phyloP scores from a whole-genome alignment of 805 yeast genomes.

The Kodamaea fukazawae region DNA sequence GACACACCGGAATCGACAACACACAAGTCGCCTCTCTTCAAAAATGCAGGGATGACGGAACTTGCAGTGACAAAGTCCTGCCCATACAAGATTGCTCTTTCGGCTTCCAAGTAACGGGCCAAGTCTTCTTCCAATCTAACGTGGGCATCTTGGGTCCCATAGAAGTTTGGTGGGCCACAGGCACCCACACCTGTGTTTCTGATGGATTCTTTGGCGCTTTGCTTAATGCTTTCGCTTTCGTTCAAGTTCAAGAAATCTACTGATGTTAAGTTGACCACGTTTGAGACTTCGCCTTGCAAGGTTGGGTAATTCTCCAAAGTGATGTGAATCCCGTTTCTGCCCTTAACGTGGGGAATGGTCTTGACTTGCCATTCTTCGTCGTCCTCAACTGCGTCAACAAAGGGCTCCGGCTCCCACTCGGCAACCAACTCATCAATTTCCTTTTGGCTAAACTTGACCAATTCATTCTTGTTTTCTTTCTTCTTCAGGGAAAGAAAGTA shows the following conservation, averaged over 20 bases:
- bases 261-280: conserved; percentile 65
- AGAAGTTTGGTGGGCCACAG: conserved; percentile 97
- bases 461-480: conserved; percentile 69
- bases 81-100: conserved; percentile 80
- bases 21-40: conserved; percentile 91
- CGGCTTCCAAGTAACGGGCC: conserved; percentile 73
- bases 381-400: conserved; percentile 54
- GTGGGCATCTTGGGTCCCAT: conserved; percentile 93
- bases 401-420: conserved; percentile 91
- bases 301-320: conserved; percentile 21
- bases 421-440: conserved; percentile 82
- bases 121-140: conserved; percentile 72
- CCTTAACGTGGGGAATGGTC: conserved; percentile 61
- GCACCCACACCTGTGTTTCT: conserved; percentile 89
- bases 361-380: conserved; percentile 61
- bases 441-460: conserved; percentile 52
- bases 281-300: conserved; percentile 11
- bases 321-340: conserved; percentile 47
- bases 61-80: conserved; percentile 88
- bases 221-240: conserved; percentile 42
- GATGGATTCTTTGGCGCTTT: conserved; percentile 57
- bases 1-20: conserved; percentile 80
- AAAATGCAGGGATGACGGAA: conserved; percentile 87
- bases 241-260: conserved; percentile 70
- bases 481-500: conserved; percentile 79